Conservation (phyloP, 345 rosid species). For the Citrus inodora region DNA sequence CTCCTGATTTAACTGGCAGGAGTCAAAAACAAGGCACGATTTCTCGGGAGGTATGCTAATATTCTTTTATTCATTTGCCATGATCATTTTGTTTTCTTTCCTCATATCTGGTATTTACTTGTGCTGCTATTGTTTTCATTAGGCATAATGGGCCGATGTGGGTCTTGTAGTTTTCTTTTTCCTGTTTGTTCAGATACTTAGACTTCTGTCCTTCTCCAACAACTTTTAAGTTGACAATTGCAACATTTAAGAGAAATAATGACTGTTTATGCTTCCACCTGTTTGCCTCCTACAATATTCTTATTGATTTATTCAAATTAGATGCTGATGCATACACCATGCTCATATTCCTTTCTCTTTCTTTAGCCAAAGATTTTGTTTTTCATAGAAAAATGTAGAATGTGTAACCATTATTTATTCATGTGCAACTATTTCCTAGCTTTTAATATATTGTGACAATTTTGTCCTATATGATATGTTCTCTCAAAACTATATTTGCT, state of each 20-base stretch:
- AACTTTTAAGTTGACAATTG: not conserved
- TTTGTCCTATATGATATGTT: not conserved
- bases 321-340: not conserved
- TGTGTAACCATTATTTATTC: not conserved
- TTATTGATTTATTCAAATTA: not conserved
- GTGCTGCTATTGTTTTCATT: not conserved
- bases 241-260: not conserved
- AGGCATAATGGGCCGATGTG: not conserved
- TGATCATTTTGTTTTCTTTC: not conserved
- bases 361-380: not conserved
- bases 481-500: not conserved
- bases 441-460: not conserved
- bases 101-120: not conserved
- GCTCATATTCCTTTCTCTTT: not conserved
- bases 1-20: slow-evolving; percentile 20
- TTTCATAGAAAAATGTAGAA: not conserved
- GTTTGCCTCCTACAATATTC: not conserved
- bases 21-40: slow-evolving; percentile 26
- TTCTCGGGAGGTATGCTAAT: slow-evolving; percentile 51
- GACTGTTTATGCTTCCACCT: not conserved
- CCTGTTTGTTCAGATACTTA: not conserved
- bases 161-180: not conserved
- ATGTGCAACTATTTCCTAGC: not conserved
- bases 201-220: not conserved
- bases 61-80: not conserved